Evolutionary conservation across 2,329 filamentous ascomycete species (phyloP), one percentile per base, ranked within the genome.

Genomic region (Biscogniauxia marginata): DNA sequence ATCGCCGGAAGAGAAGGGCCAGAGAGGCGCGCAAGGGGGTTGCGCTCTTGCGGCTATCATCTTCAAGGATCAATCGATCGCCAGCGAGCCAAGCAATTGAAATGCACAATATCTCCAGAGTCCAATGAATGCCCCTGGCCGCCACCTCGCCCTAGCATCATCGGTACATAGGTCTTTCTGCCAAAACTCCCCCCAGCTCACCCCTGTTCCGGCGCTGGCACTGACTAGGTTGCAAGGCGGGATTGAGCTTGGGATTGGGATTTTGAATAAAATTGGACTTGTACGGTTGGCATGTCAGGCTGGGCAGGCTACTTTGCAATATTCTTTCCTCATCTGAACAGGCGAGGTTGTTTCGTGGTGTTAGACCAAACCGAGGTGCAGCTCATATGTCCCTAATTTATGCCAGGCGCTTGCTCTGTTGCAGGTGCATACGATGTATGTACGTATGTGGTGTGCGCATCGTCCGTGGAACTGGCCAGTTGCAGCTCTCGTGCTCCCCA

Each of bases 321-420:
- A 20, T 43, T 25, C 30, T 57, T 43, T 45, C 43, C 45, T 47
- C 49, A 50, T 63, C 58, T 58, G 61, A 46, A 59, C 53, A 61
- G 52, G 61, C 56, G 61, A 63, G 61, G 59, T 63, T 59, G 58
- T 59, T 44, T 44, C 53, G 57, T 49, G 50, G 57, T 45, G 50
- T 57, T 54, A 22, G 58, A 51, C 54, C 57, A 53, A 54, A 49
- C 44, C 46, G 55, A 45, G n/a, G 45, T 22, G 13, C 19, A 43
- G 39, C 13, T 49, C 34, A 47, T 50, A 46, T 49, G 49, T 46
- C 47, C n/a, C 13, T 49, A 52, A 59, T 57, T 46, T 57, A 54
- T 25, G 30, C 48, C 39, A 46, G 52, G 52, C 52, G 52, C 52
- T 43, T 54, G 52, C 43, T 19, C 52, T 22, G 56, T 58, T 54